Evolutionary conservation across 225 moss, liverwort and hornwort genomes (phyloP).

Genomic region (Physcomitrellopsis africana): DNA sequence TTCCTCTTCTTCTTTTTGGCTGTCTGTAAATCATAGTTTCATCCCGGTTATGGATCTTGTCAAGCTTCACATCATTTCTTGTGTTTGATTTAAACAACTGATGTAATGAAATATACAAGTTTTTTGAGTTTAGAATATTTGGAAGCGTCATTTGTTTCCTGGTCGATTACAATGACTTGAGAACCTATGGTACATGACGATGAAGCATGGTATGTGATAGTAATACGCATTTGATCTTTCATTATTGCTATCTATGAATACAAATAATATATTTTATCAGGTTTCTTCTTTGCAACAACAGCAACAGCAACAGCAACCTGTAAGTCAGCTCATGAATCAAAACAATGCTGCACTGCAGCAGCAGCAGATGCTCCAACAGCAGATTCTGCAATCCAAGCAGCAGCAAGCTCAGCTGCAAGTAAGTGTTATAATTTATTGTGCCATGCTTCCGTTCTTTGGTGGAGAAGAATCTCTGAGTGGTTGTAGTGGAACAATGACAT

Average conservation of each 20-base stretch:
- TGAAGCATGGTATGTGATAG: conserved; percentile 1
- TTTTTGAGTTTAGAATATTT: too few species aligned
- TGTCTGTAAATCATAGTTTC: too few species aligned
- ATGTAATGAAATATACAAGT: too few species aligned
- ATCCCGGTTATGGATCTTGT: too few species aligned
- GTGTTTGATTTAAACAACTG: too few species aligned
- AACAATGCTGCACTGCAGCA: conserved; percentile 52
- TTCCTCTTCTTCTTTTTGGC: too few species aligned
- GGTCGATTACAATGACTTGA: conserved; percentile 12
- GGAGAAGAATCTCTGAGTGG: neutral
- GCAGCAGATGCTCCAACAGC: conserved; percentile 45
- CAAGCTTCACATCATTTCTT: too few species aligned
- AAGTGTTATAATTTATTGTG: conserved; percentile 31
- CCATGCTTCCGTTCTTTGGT: conserved; percentile 17
- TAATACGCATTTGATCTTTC: conserved; percentile 4
- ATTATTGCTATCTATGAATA: neutral
- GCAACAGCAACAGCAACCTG: conserved; percentile 70
- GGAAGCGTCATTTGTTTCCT: conserved; percentile 14
- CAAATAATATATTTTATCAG: conserved; percentile 27
- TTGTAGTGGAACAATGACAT: conserved; percentile 16
- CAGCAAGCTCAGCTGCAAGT: conserved; percentile 70
- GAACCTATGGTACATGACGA: conserved; percentile 6
- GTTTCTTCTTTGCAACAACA: conserved; percentile 63
- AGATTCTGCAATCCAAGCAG: conserved; percentile 63
- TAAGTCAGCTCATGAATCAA: conserved; percentile 58